These are phyloP conservation scores for Pleurostoma richardsiae DNA, from an alignment of 2,329 filamentous ascomycete genomes.

Conservation along the genomic window DNA sequence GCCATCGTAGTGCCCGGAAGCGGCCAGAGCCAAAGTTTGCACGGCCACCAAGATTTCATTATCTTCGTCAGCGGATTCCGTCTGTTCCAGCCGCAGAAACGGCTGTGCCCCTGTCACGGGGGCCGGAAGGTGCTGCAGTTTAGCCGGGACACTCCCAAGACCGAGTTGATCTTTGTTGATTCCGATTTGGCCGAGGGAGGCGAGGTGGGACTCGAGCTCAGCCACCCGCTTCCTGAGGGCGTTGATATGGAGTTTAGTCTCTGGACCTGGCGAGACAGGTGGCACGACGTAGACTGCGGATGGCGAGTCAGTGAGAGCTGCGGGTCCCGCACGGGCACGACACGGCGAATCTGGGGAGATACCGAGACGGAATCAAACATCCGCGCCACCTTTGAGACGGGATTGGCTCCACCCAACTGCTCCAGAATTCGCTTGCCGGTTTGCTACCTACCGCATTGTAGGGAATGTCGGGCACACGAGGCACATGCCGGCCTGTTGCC, in stretches of 20 bases:
- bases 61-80: constrained; percentile 16
- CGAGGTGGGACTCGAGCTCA: constrained; percentile 18
- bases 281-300: constrained; percentile 20
- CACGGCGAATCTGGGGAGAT: too few relatives aligned
- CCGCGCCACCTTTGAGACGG: too few relatives aligned
- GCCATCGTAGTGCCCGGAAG: constrained; percentile 21
- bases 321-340: too few relatives aligned
- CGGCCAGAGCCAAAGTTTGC: constrained; percentile 19
- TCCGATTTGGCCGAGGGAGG: constrained; percentile 16
- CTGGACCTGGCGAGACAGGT: constrained; percentile 20
- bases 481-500: constrained; percentile 20
- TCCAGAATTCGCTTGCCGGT: too few relatives aligned
- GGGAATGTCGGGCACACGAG: constrained; percentile 18
- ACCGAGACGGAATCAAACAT: too few relatives aligned
- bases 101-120: background rate
- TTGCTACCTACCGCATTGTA: constrained; percentile 19
- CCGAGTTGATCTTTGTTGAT: constrained; percentile 15
- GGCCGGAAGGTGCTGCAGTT: background rate
- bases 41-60: constrained; percentile 21
- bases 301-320: too few relatives aligned
- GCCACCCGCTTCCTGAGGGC: constrained; percentile 20
- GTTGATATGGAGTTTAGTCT: constrained; percentile 22
- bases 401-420: too few relatives aligned
- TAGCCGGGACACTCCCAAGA: background rate
- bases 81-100: background rate